Evolutionary conservation across 352 stramenopile genomes (phyloP).

Genomic region (Pythium aristosporum): DNA sequence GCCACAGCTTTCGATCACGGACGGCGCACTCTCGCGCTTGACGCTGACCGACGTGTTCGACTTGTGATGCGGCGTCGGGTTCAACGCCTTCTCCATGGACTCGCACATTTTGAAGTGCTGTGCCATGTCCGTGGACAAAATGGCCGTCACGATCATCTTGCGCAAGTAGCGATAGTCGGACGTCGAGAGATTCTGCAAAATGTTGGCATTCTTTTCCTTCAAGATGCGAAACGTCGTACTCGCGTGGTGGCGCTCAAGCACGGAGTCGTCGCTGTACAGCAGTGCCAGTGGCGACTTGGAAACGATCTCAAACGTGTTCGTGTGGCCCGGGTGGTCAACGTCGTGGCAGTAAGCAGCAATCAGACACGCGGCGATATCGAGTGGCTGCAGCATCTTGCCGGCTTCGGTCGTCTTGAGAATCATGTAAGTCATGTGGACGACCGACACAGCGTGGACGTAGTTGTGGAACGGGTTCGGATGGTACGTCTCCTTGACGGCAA

Average conservation of each 20-base stretch:
- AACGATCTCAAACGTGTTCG: constrained; percentile 88
- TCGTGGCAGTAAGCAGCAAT: constrained; percentile 89
- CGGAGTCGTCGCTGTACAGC: constrained; percentile 87
- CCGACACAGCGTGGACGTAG: constrained; percentile 88
- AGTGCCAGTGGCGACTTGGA: constrained; percentile 76
- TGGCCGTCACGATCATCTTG: constrained; percentile 87
- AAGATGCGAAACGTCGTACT: constrained; percentile 87
- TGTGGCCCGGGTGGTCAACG: constrained; percentile 89
- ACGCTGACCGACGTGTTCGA: constrained; percentile 35
- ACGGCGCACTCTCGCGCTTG: constrained; percentile 39
- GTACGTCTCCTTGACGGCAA: constrained; percentile 80
- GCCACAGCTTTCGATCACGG: constrained; percentile 11
- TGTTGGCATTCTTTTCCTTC: constrained; percentile 86
- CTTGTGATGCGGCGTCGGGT: constrained; percentile 53
- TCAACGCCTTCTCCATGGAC: constrained; percentile 66
- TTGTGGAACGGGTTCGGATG: constrained; percentile 92
- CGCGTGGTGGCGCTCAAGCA: constrained; percentile 89
- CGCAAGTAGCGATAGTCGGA: constrained; percentile 77
- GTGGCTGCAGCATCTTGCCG: constrained; percentile 62
- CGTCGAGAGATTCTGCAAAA: constrained; percentile 73
- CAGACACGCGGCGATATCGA: constrained; percentile 85
- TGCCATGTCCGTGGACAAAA: constrained; percentile 91
- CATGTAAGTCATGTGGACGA: constrained; percentile 84
- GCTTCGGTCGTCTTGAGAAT: constrained; percentile 77
- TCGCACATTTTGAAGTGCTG: constrained; percentile 88